Percentiles rank a stretch among this genome's conserved stretches.
Conservation (phyloP, 495 filamentous ascomycete species). For the Peziza echinospora region DNA sequence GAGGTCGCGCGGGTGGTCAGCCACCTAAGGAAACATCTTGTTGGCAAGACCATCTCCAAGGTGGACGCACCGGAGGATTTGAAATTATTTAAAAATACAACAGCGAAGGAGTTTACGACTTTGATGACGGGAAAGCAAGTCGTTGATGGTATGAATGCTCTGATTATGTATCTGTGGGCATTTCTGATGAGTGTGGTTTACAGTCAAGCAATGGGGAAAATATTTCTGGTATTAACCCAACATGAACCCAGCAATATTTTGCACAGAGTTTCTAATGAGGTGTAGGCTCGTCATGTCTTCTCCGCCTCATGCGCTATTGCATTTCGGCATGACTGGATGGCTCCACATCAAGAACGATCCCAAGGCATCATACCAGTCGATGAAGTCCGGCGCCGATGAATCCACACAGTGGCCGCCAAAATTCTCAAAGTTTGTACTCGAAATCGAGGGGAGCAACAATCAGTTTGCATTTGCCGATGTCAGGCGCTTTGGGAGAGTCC, state of each 20-base stretch:
- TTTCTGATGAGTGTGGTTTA: conserved; percentile 24
- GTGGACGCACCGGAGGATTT: conserved; percentile 53
- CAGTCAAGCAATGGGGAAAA: conserved; percentile 72
- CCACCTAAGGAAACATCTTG: conserved; percentile 56
- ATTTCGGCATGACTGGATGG: conserved; percentile 54
- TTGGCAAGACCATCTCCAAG: conserved; percentile 54
- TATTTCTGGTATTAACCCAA: conserved; percentile 92
- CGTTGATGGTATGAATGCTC: background rate
- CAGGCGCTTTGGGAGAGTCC: conserved; percentile 52
- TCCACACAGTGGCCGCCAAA: conserved; percentile 72
- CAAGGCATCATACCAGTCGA: conserved; percentile 54
- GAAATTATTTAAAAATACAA: conserved; percentile 73
- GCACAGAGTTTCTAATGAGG: background rate
- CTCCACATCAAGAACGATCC: conserved; percentile 58
- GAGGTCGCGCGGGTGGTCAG: conserved; percentile 76
- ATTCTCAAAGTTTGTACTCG: conserved; percentile 66
- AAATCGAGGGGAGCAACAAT: conserved; percentile 34
- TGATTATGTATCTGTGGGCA: background rate
- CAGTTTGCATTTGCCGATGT: conserved; percentile 71
- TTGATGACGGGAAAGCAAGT: conserved; percentile 54
- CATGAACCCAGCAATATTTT: too few relatives aligned
- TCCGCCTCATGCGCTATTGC: conserved; percentile 73
- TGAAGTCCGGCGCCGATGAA: conserved; percentile 30
- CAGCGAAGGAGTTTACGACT: conserved; percentile 43
- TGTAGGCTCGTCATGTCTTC: conserved; percentile 37